phyloP scores from a whole-genome alignment of 2,329 filamentous ascomycete species.

The Exutisphaerella laricina region DNA sequence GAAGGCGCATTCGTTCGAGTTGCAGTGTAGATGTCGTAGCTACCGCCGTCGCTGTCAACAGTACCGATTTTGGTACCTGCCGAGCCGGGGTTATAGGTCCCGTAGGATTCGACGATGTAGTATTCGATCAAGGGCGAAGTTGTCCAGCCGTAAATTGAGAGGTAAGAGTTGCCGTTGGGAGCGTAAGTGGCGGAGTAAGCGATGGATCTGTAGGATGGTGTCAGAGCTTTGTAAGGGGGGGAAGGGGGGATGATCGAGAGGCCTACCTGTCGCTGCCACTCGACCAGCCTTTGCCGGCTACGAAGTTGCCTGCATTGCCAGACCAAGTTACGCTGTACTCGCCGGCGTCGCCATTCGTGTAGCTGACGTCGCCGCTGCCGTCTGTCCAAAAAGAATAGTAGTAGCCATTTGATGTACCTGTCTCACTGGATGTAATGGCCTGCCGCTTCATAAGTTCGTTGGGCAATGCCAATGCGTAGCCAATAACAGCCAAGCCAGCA shows the following conservation, averaged over 20 bases:
- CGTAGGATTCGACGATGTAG: constrained; percentile 53
- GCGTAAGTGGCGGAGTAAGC: constrained; percentile 46
- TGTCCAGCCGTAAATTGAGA: constrained; percentile 56
- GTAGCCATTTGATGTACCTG: constrained; percentile 52
- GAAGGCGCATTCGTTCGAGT: constrained; percentile 40
- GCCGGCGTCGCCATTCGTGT: constrained; percentile 46
- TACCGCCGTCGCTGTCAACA: constrained; percentile 48
- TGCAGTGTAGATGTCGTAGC: constrained; percentile 49
- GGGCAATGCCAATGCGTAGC: too few relatives aligned
- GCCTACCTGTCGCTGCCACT: constrained; percentile 47
- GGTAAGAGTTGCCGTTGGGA: constrained; percentile 48
- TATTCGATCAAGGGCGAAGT: constrained; percentile 52
- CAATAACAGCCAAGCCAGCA: too few relatives aligned
- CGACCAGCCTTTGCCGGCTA: constrained; percentile 35
- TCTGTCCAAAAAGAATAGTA: constrained; percentile 60
- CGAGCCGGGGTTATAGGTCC: constrained; percentile 40
- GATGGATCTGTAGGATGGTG: constrained; percentile 39
- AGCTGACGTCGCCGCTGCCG: constrained; percentile 46
- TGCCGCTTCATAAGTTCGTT: background rate
- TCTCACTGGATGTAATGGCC: constrained; percentile 38
- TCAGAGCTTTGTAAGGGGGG: constrained; percentile 7
- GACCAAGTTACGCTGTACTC: background rate
- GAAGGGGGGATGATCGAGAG: too few relatives aligned
- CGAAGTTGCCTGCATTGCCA: background rate
- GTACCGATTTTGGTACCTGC: constrained; percentile 47